Conservation (phyloP, 2,329 filamentous ascomycete genomes). For the Alternaria incomplexa region DNA sequence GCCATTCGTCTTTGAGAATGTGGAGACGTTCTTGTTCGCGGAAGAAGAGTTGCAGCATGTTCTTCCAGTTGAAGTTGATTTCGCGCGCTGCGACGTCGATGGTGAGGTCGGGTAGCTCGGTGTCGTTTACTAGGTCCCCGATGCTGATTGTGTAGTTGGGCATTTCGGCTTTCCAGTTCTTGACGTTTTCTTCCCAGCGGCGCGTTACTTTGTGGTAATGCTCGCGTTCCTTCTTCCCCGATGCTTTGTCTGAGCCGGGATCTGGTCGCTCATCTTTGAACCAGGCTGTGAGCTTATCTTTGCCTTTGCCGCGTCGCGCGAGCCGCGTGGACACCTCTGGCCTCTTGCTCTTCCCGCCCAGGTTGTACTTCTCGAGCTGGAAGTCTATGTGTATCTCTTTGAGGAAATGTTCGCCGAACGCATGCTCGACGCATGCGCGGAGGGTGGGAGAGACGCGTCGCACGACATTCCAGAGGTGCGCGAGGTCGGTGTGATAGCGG, state of each 20-base stretch:
- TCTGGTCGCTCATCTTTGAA: slow-evolving; percentile 24
- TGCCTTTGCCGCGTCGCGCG: slow-evolving; percentile 17
- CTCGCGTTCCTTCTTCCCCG: slow-evolving; percentile 3
- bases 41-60: slow-evolving; percentile 39
- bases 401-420: slow-evolving; percentile 35
- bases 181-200: slow-evolving; percentile 37
- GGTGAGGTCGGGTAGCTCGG: slow-evolving; percentile 29
- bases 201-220: slow-evolving; percentile 22
- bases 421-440: slow-evolving; percentile 37
- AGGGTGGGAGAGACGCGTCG: slow-evolving; percentile 36
- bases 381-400: slow-evolving; percentile 32
- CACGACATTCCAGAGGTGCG: slow-evolving; percentile 41
- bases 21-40: slow-evolving; percentile 32
- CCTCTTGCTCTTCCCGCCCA: slow-evolving; percentile 37
- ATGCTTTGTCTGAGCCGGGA: neutral
- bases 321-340: slow-evolving; percentile 34
- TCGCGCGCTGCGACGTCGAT: slow-evolving; percentile 27
- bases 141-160: slow-evolving; percentile 42
- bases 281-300: slow-evolving; percentile 19
- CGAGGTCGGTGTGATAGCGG: slow-evolving; percentile 33
- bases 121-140: slow-evolving; percentile 41
- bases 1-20: slow-evolving; percentile 13
- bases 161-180: slow-evolving; percentile 31
- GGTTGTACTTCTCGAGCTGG: slow-evolving; percentile 41
- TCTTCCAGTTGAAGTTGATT: slow-evolving; percentile 36